Base-by-base conservation (phyloP, 495 filamentous ascomycete genomes). In the Tuber indicum region DNA sequence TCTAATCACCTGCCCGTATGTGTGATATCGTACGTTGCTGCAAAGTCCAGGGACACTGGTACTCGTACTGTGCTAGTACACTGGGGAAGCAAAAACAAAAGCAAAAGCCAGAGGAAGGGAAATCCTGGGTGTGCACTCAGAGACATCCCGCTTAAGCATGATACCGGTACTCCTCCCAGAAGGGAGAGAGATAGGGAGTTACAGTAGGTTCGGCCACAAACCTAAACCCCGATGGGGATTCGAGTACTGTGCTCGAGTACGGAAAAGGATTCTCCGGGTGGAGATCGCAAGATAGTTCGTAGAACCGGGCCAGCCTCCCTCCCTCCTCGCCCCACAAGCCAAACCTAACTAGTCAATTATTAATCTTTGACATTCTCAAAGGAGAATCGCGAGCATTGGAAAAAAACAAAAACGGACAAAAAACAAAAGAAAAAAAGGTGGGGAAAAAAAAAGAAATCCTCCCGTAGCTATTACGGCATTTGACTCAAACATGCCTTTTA, bases 381-480 rank as follows among this genome's bases (percentile, higher is more conserved):
- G 32, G n/a, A 16, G 52, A 62, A 62, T 26, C 52, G 12, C n/a
- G 16, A 16, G 52, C n/a, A 62, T 26, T 62, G 23, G 26, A 32
- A 62, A 62, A 62, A 32, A 10, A 58, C 26, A 71, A 74, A 76
- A 75, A 41, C 2, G 4, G 39, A 75, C 49, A 77, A 46, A 46
- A 70, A 70, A 70, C 39, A 70, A 74, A 73, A 75, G 45, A 32
- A 76, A 74, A 74, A 75, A 77, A 77, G 78, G 78, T 71, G 77
- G 70, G 78, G 78, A 32, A 47, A 49, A 80, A 47, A 49, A 80
- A 79, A 74, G 71, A 79, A 78, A 80, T 80, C 74, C 52, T 14
- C 52, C 52, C 52, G 52, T 32, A 52, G 52, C n/a, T 32, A n/a
- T 62, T 62, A 32, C 52, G 12, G 26, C n/a, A 62, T 32, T 62